Evolutionary conservation across 2,329 filamentous ascomycete genomes (phyloP).

Genomic region (Penicillium sp.): DNA sequence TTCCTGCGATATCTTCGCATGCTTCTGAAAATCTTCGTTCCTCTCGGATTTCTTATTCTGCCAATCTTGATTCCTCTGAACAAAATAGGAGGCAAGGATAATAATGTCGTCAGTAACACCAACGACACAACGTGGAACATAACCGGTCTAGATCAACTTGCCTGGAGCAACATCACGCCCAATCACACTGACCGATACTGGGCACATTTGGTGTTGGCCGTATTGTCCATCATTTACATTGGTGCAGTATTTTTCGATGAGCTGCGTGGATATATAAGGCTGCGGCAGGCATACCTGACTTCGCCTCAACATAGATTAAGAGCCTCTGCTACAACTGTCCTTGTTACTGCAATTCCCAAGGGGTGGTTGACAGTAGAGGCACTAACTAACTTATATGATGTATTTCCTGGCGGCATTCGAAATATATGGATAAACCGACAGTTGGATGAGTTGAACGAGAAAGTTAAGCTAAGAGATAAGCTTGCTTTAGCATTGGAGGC

Average conservation of each 20-base stretch:
- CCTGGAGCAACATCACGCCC: constrained; percentile 79
- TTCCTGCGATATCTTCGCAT: constrained; percentile 87
- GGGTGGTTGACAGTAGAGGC: constrained; percentile 88
- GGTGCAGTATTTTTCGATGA: constrained; percentile 85
- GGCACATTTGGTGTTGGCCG: constrained; percentile 77
- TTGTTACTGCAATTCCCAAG: constrained; percentile 82
- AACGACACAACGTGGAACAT: constrained; percentile 45
- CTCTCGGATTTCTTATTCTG: constrained; percentile 71
- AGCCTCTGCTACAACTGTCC: constrained; percentile 90
- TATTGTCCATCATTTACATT: constrained; percentile 76
- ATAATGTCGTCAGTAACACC: constrained; percentile 44
- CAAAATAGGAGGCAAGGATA: constrained; percentile 64
- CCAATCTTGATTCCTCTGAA: constrained; percentile 87
- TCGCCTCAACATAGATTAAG: constrained; percentile 90
- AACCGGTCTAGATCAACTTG: constrained; percentile 73
- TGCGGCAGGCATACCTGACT: constrained; percentile 91
- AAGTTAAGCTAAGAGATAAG: constrained; percentile 70
- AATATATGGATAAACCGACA: constrained; percentile 98
- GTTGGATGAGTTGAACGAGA: constrained; percentile 75
- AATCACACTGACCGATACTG: constrained; percentile 67
- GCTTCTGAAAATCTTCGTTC: constrained; percentile 86
- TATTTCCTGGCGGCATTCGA: constrained; percentile 89
- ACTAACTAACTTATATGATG: constrained; percentile 80
- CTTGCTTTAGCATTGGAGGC: constrained; percentile 70
- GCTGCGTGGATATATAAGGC: constrained; percentile 79